Percentiles rank a stretch among this genome's conserved stretches.
Conservation (phyloP, 2,329 filamentous ascomycete species). For the Sarocladium brachiariae region DNA sequence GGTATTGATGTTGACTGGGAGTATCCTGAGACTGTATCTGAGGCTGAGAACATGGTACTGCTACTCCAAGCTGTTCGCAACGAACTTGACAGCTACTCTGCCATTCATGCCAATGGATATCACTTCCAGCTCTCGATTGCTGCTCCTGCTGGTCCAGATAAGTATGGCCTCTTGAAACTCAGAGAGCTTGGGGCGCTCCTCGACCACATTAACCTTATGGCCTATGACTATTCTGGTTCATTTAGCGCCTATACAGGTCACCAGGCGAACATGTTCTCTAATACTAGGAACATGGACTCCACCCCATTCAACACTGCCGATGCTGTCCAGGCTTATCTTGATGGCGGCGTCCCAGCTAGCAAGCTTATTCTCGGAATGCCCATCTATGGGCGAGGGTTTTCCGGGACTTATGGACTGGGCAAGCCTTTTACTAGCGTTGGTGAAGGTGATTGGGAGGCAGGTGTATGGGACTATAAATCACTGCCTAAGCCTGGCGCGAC, state of each 20-base stretch:
- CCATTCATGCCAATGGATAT: constrained; percentile 35
- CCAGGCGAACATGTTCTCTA: constrained; percentile 63
- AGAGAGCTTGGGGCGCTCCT: constrained; percentile 39
- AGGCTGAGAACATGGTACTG: constrained; percentile 37
- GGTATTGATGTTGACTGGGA: constrained; percentile 15
- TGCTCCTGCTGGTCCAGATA: constrained; percentile 38
- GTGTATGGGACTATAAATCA: constrained; percentile 75
- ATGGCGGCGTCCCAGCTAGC: constrained; percentile 50
- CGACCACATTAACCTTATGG: constrained; percentile 62
- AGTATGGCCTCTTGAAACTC: constrained; percentile 44
- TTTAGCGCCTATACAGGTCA: constrained; percentile 62
- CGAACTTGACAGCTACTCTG: constrained; percentile 42
- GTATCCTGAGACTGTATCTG: constrained; percentile 24
- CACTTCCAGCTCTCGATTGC: constrained; percentile 50
- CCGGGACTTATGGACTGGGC: constrained; percentile 54
- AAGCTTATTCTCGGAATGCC: constrained; percentile 78
- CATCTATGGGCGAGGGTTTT: constrained; percentile 33
- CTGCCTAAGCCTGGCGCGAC: constrained; percentile 56
- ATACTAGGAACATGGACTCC: constrained; percentile 40
- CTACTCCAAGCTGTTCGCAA: constrained; percentile 37
- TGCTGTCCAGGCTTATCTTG: constrained; percentile 60
- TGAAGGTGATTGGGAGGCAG: constrained; percentile 64
- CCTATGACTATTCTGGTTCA: constrained; percentile 69
- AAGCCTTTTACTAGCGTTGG: constrained; percentile 57
- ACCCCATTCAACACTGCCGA: constrained; percentile 65